Conservation (phyloP, 805 yeast genomes). For the Diddensiella caesifluorescens region DNA sequence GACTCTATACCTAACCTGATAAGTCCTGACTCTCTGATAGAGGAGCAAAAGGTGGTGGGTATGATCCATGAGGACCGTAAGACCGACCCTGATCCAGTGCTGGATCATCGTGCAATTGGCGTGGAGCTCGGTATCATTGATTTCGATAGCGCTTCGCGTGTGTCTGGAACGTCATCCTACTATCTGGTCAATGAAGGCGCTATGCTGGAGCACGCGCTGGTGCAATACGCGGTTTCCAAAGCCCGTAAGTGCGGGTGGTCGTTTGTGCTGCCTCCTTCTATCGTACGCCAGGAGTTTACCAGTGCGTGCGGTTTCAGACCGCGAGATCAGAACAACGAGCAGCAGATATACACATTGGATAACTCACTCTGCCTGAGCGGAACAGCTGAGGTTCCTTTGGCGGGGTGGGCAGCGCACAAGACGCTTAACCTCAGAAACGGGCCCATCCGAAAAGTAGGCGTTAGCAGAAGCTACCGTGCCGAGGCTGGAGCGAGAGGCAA, state of each 20-base stretch:
- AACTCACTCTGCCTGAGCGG: conserved; percentile 66
- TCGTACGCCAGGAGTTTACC: conserved; percentile 71
- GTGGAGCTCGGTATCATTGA: conserved; percentile 62
- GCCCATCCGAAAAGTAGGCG: conserved; percentile 68
- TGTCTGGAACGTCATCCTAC: conserved; percentile 73
- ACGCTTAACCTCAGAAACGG: conserved; percentile 33
- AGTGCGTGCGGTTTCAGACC: conserved; percentile 94
- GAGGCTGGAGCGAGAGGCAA: conserved; percentile 97
- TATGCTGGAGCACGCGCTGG: conserved; percentile 78
- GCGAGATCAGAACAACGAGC: conserved; percentile 78
- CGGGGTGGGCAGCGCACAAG: conserved; percentile 62
- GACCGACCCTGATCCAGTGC: conserved; percentile 6
- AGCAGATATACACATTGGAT: conserved; percentile 70
- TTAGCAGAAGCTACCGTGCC: conserved; percentile 83
- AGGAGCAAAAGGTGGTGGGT: conserved; percentile 21
- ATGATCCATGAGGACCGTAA: conserved; percentile 17
- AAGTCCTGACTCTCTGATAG: conserved; percentile 19
- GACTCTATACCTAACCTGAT: conserved; percentile 33
- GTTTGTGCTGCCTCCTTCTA: conserved; percentile 76
- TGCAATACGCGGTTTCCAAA: conserved; percentile 64
- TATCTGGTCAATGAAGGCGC: conserved; percentile 84
- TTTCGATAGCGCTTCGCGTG: conserved; percentile 61
- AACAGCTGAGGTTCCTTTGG: conserved; percentile 93
- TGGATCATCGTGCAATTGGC: conserved; percentile 66
- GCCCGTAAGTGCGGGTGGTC: conserved; percentile 66